These are phyloP conservation scores for Starmerella vaccinii DNA, from an alignment of 805 yeast genomes.

Conservation along the genomic window DNA sequence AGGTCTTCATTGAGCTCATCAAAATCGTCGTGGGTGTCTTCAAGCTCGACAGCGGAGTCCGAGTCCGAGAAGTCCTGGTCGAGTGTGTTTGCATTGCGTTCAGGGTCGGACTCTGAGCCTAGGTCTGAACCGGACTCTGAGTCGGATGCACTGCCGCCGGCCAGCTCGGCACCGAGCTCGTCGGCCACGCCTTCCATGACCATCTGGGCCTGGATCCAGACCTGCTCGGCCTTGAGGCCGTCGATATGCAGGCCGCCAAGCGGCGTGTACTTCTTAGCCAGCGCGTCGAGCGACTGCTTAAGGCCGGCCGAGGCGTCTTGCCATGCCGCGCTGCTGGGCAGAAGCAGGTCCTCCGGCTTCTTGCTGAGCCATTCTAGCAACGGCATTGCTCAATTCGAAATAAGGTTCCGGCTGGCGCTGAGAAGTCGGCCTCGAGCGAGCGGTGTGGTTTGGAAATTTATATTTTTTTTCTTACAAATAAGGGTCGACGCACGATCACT, in stretches of 20 bases:
- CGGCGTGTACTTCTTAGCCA: constrained; percentile 45
- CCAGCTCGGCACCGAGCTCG: constrained; percentile 32
- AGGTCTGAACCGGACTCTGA: constrained; percentile 18
- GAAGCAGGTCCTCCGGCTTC: constrained; percentile 27
- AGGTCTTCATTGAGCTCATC: background rate
- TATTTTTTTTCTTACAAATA: constrained; percentile 5
- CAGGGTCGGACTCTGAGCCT: constrained; percentile 6
- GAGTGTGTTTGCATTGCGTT: constrained; percentile 4
- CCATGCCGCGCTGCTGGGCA: constrained; percentile 15
- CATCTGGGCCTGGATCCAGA: constrained; percentile 86
- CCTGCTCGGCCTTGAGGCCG: constrained; percentile 81
- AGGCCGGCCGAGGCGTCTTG: constrained; percentile 27
- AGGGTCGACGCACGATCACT: background rate
- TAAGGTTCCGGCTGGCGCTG: background rate
- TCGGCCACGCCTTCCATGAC: constrained; percentile 71
- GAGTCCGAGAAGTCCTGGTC: background rate
- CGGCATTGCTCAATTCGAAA: constrained; percentile 15
- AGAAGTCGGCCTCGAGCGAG: background rate
- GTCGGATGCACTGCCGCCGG: too few relatives aligned
- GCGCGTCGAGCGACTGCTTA: constrained; percentile 49
- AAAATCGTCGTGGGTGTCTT: constrained; percentile 21
- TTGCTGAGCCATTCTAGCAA: constrained; percentile 10
- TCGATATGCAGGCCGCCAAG: constrained; percentile 74
- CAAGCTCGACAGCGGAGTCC: constrained; percentile 23
- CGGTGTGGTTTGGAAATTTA: background rate